phyloP scores from a whole-genome alignment of 1,284 basidiomycete genomes.

The Chiua sp. region DNA sequence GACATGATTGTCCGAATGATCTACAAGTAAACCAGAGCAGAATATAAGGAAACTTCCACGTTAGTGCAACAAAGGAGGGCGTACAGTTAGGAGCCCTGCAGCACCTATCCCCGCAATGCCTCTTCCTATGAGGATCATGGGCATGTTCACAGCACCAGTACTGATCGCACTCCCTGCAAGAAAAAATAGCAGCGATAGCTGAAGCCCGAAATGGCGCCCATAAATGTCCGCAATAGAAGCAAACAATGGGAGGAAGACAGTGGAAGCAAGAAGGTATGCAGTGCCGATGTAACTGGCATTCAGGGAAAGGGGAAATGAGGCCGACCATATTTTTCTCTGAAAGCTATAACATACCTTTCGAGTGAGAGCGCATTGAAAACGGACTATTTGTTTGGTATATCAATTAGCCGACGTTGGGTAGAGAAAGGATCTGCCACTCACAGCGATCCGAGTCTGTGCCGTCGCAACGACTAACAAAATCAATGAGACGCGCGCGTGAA shows the following conservation, averaged over 20 bases:
- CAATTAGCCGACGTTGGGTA: not conserved
- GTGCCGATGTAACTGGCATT: slow-evolving; percentile 51
- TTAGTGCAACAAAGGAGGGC: slow-evolving; percentile 5
- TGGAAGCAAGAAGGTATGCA: slow-evolving; percentile 54
- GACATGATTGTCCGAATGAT: slow-evolving; percentile 50
- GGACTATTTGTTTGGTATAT: slow-evolving; percentile 37
- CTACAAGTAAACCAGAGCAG: slow-evolving; percentile 26
- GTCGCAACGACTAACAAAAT: slow-evolving; percentile 51
- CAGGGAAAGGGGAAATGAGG: not conserved
- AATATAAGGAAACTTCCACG: too few relatives aligned
- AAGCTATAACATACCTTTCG: slow-evolving; percentile 41
- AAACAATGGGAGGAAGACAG: slow-evolving; percentile 57
- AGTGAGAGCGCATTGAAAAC: slow-evolving; percentile 50
- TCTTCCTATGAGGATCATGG: slow-evolving; percentile 51
- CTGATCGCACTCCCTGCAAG: slow-evolving; percentile 51
- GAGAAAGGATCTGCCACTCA: slow-evolving; percentile 25
- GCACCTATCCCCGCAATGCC: slow-evolving; percentile 57
- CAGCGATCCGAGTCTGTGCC: slow-evolving; percentile 56
- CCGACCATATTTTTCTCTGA: not conserved
- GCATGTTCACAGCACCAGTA: slow-evolving; percentile 51
- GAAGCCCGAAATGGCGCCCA: slow-evolving; percentile 53
- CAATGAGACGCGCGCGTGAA: not conserved
- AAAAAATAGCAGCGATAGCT: slow-evolving; percentile 50
- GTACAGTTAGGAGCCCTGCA: slow-evolving; percentile 52
- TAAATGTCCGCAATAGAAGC: slow-evolving; percentile 54